Percentiles rank a stretch among this genome's conserved stretches.
Evolutionary conservation across 179 eudicot species (phyloP).

Genomic region (Vitellaria paradoxa): DNA sequence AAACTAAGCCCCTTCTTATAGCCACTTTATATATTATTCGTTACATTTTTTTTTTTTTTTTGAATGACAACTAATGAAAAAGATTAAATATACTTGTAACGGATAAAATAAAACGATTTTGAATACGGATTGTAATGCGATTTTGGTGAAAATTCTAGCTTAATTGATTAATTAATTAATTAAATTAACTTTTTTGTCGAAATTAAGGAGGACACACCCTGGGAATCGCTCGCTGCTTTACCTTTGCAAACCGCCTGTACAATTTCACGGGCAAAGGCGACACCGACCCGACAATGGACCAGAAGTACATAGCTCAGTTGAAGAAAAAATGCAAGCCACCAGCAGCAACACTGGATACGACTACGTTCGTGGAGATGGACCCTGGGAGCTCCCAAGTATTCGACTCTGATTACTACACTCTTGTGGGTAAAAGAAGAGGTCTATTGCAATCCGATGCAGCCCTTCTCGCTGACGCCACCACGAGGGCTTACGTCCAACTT

Average conservation of each 20-base stretch:
- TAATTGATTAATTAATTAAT: no score
- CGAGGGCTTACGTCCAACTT: constrained; percentile 23
- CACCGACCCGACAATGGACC: constrained; percentile 37
- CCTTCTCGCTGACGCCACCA: constrained; percentile 25
- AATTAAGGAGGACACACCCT: constrained; percentile 21
- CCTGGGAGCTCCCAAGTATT: constrained; percentile 41
- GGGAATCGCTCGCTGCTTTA: constrained; percentile 37
- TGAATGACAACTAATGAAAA: no score
- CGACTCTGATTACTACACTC: constrained; percentile 28
- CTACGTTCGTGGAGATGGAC: constrained; percentile 37
- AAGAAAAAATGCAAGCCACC: constrained; percentile 25
- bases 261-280: constrained; percentile 45
- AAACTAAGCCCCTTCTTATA: no score
- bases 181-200: no score
- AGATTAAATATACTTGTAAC: no score
- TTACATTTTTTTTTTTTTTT: no score
- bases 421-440: constrained; percentile 38
- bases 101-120: no score
- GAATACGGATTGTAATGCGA: no score
- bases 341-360: constrained; percentile 5
- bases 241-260: constrained; percentile 32
- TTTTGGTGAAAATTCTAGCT: no score
- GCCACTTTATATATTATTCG: no score
- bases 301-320: constrained; percentile 17
- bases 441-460: constrained; percentile 40